Evolutionary conservation across 208 protist genomes (phyloP), one percentile per base, ranked within the genome.

Genomic region (Crithidia mellificae): DNA sequence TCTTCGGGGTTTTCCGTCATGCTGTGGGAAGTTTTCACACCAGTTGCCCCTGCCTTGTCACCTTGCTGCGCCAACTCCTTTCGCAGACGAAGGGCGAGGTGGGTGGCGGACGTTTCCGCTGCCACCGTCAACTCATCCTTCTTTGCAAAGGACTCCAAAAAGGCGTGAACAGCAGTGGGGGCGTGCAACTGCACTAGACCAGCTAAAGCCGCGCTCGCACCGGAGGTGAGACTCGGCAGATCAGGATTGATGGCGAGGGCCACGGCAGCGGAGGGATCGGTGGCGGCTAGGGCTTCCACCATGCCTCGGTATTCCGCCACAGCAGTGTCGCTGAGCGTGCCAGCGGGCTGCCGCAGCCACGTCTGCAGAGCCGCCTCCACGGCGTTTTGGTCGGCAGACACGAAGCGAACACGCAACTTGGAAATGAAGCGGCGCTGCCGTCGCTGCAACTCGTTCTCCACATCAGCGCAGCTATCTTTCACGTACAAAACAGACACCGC

Each of bases 101-200:
- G 78, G 15, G 90, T 95, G 6, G 87, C 85, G 36, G 62, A 80
- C 11, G 85, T 89, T n/a, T 90, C 80, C 9, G 63, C 59, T 0
- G 87, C 80, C 27, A 47, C 22, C 0, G 84, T 53, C 24, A 54
- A 25, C 41, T 75, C 76, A 61, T 95, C 90, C 55, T 83, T 84
- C 14, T 32, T 44, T 0, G 74, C 57, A 44, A 95, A 88, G 7
- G 70, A 72, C 38, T 85, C 81, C 0, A 93, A 51, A 72, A 93
- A 91, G 1, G 75, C 72, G 29, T 74, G 68, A 8, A 84, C 68
- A 6, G 82, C 87, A 7, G 72, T 27, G 0, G 71, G 58, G 15
- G 77, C 61, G n/a, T 80, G 41, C 34, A 92, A 27, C 20, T 83
- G 74, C 47, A 92, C 87, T 19, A 90, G 50, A 0, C 53, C 9